Evolutionary conservation across 164 flowering plant species (phyloP).

Genomic region (Sedum album): DNA sequence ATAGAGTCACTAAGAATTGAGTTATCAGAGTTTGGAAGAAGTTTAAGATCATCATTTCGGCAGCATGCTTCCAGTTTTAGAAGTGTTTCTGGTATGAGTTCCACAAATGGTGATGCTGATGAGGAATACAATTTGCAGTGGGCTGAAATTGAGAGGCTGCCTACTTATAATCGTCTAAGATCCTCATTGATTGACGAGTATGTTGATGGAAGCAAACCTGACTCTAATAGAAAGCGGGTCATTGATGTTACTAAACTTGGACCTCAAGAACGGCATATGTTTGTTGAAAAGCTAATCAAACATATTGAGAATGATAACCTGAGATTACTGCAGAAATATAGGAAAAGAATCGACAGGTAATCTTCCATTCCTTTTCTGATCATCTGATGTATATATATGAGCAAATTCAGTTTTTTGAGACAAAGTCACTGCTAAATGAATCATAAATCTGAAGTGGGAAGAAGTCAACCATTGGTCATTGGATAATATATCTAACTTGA

Average conservation of each 20-base stretch:
- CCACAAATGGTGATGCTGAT: conserved; percentile 20
- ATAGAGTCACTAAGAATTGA: conserved; percentile 44
- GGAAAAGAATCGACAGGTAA: conserved; percentile 60
- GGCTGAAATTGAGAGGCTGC: conserved; percentile 65
- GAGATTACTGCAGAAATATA: conserved; percentile 37
- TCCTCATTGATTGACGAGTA: conserved; percentile 34
- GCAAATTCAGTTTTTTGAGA: neutral
- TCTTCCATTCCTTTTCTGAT: neutral
- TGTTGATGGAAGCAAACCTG: conserved; percentile 13
- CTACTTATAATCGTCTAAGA: conserved; percentile 41
- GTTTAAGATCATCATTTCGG: conserved; percentile 43
- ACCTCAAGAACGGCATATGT: conserved; percentile 35
- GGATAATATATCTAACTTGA: neutral
- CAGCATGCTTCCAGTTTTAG: conserved; percentile 31
- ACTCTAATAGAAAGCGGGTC: conserved; percentile 22
- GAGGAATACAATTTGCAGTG: conserved; percentile 38
- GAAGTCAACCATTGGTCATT: neutral
- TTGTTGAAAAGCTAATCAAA: conserved; percentile 51
- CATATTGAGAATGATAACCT: conserved; percentile 64
- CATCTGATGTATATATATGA: neutral
- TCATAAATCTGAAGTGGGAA: neutral
- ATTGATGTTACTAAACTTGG: conserved; percentile 51
- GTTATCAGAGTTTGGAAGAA: conserved; percentile 52
- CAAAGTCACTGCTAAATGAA: neutral
- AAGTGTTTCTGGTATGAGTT: conserved; percentile 23